Conservation (phyloP, 306 rosid genomes). For the Nissolia schottii region DNA sequence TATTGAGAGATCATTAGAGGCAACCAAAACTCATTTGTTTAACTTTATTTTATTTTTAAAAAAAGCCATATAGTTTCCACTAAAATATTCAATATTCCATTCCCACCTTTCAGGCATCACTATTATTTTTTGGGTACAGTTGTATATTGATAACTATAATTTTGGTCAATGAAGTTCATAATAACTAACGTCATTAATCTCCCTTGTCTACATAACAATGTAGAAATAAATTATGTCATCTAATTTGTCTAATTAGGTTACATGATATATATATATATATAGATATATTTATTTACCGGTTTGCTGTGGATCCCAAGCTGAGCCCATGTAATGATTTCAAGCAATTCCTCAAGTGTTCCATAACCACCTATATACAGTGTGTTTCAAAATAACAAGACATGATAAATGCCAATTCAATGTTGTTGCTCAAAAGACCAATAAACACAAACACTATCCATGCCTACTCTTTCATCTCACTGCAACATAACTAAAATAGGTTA, state of each 20-base stretch:
- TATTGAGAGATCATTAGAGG: slow-evolving; percentile 23
- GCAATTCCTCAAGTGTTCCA: slow-evolving; percentile 96
- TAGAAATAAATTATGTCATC: neutral
- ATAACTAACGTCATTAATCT: slow-evolving; percentile 24
- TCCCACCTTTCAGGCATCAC: slow-evolving; percentile 42
- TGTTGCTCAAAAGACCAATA: neutral
- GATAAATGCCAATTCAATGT: neutral
- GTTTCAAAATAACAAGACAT: slow-evolving; percentile 9
- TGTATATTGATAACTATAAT: slow-evolving; percentile 1
- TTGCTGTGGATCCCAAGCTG: slow-evolving; percentile 97
- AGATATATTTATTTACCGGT: too few species aligned
- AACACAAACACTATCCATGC: too few species aligned
- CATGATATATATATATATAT: too few species aligned
- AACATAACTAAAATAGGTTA: too few species aligned
- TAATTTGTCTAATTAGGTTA: slow-evolving; percentile 13
- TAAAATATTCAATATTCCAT: neutral
- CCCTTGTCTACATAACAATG: neutral
- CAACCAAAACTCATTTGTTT: slow-evolving; percentile 4
- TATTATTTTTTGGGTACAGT: neutral
- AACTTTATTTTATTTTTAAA: too few species aligned
- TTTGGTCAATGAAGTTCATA: slow-evolving; percentile 16
- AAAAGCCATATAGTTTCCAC: neutral
- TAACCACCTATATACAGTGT: slow-evolving; percentile 94
- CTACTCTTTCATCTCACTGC: too few species aligned
- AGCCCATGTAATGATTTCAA: slow-evolving; percentile 99